phyloP scores from a whole-genome alignment of 108 stramenopile species.

The Nitzschia inconspicua region DNA sequence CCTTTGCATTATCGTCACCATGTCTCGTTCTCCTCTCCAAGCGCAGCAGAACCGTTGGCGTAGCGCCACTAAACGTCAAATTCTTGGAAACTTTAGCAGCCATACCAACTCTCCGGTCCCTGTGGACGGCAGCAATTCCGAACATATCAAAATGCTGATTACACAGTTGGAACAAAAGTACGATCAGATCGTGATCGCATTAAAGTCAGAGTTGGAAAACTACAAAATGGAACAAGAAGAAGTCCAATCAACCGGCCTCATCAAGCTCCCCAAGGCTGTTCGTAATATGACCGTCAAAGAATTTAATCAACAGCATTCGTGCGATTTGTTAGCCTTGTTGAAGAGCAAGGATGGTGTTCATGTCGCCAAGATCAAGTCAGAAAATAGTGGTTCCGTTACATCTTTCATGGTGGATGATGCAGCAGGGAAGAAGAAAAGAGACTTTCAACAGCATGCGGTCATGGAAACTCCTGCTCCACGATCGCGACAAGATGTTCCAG shows the following conservation, averaged over 20 bases:
- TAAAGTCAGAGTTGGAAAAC: conserved; percentile 22
- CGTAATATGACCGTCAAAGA: conserved; percentile 64
- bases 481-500: not conserved
- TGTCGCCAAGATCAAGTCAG: conserved; percentile 1
- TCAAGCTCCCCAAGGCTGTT: conserved; percentile 48
- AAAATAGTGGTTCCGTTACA: not conserved
- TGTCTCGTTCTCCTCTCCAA: conserved; percentile 12
- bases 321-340: conserved; percentile 54
- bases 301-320: conserved; percentile 54
- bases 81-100: conserved; percentile 20
- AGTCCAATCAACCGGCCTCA: conserved; percentile 15
- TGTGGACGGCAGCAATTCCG: conserved; percentile 31
- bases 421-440: conserved; percentile 28
- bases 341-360: conserved; percentile 30
- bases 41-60: not conserved
- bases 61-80: conserved; percentile 35
- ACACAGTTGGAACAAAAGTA: conserved; percentile 30
- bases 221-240: conserved; percentile 37
- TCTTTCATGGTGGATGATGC: not conserved
- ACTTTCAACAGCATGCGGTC: not conserved
- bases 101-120: not conserved
- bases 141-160: conserved; percentile 31
- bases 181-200: conserved; percentile 16
- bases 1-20: no score
- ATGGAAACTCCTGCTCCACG: conserved; percentile 40